phyloP scores from a whole-genome alignment of 2,329 filamentous ascomycete species.

The Ophiognomonia clavigignenti-juglandacearum region DNA sequence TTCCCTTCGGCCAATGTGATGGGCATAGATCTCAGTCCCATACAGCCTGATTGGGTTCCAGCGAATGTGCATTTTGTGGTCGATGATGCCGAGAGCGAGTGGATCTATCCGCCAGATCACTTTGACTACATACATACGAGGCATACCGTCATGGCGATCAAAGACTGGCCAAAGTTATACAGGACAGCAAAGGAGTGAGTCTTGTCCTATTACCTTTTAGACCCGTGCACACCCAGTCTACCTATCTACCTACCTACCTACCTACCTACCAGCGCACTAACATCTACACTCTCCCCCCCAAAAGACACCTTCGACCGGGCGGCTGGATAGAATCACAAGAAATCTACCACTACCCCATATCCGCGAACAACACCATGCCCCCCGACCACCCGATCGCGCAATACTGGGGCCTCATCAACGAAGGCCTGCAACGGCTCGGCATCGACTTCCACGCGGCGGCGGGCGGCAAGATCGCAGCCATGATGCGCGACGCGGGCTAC shows the following conservation, averaged over 20 bases:
- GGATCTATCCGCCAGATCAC: slow-evolving; percentile 47
- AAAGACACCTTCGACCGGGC: slow-evolving; percentile 38
- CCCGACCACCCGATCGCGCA: slow-evolving; percentile 32
- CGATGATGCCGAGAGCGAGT: slow-evolving; percentile 54
- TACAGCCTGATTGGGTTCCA: slow-evolving; percentile 46
- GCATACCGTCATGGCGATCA: slow-evolving; percentile 51
- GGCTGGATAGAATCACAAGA: slow-evolving; percentile 50
- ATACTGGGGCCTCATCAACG: slow-evolving; percentile 23
- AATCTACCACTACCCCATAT: slow-evolving; percentile 34
- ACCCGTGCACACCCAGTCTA: too few species aligned
- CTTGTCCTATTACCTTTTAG: too few species aligned
- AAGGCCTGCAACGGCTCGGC: slow-evolving; percentile 30
- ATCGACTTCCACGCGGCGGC: slow-evolving; percentile 32
- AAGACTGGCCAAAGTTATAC: slow-evolving; percentile 49
- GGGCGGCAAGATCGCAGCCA: slow-evolving; percentile 26
- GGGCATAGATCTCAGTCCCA: slow-evolving; percentile 40
- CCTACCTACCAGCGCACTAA: too few species aligned
- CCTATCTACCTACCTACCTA: too few species aligned
- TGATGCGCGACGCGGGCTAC: slow-evolving; percentile 38
- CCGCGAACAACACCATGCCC: slow-evolving; percentile 40
- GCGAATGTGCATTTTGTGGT: slow-evolving; percentile 58
- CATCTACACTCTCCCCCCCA: too few species aligned
- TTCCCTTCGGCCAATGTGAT: slow-evolving; percentile 36
- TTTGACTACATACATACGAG: slow-evolving; percentile 60
- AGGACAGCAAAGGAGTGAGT: slow-evolving; percentile 41